A percentile compares a stretch with the other conserved stretches of the same genome.
Conservation (phyloP, 139 green algal species). For the Ulvella scutata region DNA sequence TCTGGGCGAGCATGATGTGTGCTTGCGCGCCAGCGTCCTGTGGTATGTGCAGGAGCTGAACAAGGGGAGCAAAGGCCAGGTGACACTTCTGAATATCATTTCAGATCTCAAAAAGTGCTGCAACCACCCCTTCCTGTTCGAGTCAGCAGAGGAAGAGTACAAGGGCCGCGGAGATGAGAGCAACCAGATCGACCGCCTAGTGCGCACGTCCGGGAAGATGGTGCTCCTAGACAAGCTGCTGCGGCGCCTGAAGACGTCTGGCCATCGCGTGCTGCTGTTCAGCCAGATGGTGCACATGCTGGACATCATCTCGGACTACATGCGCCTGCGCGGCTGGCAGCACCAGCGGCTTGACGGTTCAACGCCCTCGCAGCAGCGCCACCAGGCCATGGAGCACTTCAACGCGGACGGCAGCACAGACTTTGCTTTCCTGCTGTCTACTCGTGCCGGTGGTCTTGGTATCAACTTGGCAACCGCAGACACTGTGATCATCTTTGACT, state of each 20-base stretch:
- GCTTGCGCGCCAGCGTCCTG: not conserved
- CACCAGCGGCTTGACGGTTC: constrained; percentile 88
- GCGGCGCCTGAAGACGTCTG: constrained; percentile 54
- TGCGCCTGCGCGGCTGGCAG: constrained; percentile 63
- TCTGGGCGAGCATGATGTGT: too few relatives aligned
- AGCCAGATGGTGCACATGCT: constrained; percentile 79
- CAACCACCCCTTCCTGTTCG: constrained; percentile 79
- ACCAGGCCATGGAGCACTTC: constrained; percentile 90
- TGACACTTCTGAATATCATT: constrained; percentile 81
- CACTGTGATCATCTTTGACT: constrained; percentile 24
- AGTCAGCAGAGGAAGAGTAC: constrained; percentile 23
- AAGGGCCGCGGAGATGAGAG: constrained; percentile 2
- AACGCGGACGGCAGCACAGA: constrained; percentile 68
- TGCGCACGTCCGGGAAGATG: constrained; percentile 67
- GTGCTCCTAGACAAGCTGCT: constrained; percentile 92
- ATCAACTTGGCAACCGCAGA: not conserved
- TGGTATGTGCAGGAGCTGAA: constrained; percentile 53
- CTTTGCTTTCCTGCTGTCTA: constrained; percentile 91
- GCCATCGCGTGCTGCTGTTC: constrained; percentile 85
- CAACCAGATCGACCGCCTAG: constrained; percentile 30
- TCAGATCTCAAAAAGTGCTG: constrained; percentile 88
- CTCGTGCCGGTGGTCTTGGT: constrained; percentile 32
- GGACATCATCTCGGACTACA: constrained; percentile 91
- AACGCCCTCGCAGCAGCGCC: constrained; percentile 50
- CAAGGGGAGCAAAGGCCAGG: constrained; percentile 47